A percentile compares a stretch with the other conserved stretches of the same genome.
These are phyloP conservation scores for Mycena citricolor DNA, from an alignment of 1,284 basidiomycete genomes.

Conservation along the genomic window DNA sequence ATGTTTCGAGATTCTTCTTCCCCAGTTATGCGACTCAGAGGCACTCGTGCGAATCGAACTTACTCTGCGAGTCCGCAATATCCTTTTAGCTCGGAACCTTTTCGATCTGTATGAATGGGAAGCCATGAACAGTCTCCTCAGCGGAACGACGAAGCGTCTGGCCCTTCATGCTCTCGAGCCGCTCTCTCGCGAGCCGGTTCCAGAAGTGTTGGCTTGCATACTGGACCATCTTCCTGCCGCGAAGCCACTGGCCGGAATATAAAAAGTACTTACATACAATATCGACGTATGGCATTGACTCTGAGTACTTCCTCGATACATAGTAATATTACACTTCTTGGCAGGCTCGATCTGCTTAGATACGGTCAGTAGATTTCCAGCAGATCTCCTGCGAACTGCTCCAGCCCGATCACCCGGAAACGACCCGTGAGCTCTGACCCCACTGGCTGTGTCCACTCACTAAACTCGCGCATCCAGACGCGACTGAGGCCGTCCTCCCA, in stretches of 20 bases:
- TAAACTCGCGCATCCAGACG: slow-evolving; percentile 24
- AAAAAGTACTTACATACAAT: slow-evolving; percentile 1
- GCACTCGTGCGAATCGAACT: background rate
- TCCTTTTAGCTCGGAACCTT: no score
- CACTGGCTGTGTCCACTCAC: slow-evolving; percentile 19
- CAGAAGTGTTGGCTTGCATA: background rate
- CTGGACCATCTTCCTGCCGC: slow-evolving; percentile 5
- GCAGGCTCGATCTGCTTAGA: no score
- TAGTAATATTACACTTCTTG: background rate
- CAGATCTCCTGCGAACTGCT: slow-evolving; percentile 22
- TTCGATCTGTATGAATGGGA: slow-evolving; percentile 1
- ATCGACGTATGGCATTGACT: background rate
- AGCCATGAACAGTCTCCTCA: slow-evolving; percentile 4
- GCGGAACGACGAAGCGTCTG: slow-evolving; percentile 1
- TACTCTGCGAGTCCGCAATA: slow-evolving; percentile 4
- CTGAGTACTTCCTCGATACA: background rate
- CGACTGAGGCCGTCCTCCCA: slow-evolving; percentile 78
- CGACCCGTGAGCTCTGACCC: slow-evolving; percentile 19
- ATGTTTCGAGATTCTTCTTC: background rate
- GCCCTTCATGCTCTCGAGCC: slow-evolving; percentile 1
- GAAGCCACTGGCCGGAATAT: slow-evolving; percentile 1
- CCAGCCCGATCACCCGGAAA: slow-evolving; percentile 21
- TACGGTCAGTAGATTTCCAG: slow-evolving; percentile 23
- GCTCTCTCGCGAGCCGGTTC: background rate
- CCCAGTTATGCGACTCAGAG: slow-evolving; percentile 3